Evolutionary conservation across 2,329 filamentous ascomycete species (phyloP).

Genomic region (Waltergamsia citrina): DNA sequence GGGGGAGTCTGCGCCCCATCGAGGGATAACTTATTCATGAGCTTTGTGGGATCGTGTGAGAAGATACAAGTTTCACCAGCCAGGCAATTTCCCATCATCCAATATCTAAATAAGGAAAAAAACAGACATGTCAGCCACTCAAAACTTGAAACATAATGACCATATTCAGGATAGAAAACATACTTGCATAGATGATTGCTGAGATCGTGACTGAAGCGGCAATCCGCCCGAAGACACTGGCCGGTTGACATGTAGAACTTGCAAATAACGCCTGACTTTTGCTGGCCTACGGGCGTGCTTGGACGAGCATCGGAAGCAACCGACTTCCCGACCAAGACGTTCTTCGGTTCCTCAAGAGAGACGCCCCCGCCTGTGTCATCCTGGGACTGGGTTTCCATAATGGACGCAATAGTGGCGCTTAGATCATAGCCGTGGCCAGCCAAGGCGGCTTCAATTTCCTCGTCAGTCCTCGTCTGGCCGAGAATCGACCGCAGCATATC

Average conservation of each 20-base stretch:
- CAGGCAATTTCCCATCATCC: conserved; percentile 90
- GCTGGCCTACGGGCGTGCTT: conserved; percentile 63
- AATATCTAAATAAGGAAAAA: conserved; percentile 56
- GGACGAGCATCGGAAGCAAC: conserved; percentile 70
- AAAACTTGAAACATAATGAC: not conserved
- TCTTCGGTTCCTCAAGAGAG: conserved; percentile 45
- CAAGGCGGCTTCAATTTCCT: conserved; percentile 88
- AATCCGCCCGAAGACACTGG: conserved; percentile 92
- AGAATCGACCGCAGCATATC: conserved; percentile 95
- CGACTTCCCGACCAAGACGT: conserved; percentile 80
- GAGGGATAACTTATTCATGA: conserved; percentile 72
- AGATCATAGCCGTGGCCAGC: conserved; percentile 87
- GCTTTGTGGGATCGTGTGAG: conserved; percentile 84
- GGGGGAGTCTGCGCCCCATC: conserved; percentile 59
- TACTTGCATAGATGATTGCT: conserved; percentile 97
- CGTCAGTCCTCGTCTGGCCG: conserved; percentile 78
- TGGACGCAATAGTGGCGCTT: conserved; percentile 78
- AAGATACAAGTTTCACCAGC: conserved; percentile 93
- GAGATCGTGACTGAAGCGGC: conserved; percentile 92
- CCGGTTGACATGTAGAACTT: conserved; percentile 95
- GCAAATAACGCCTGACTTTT: conserved; percentile 84
- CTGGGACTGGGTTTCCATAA: conserved; percentile 65
- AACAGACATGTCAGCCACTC: not conserved
- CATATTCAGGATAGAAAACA: conserved; percentile 33
- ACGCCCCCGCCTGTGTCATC: conserved; percentile 15